Evolutionary conservation across 2,329 filamentous ascomycete genomes (phyloP), one percentile per base, ranked within the genome.

Genomic region (Teratosphaeria destructans): DNA sequence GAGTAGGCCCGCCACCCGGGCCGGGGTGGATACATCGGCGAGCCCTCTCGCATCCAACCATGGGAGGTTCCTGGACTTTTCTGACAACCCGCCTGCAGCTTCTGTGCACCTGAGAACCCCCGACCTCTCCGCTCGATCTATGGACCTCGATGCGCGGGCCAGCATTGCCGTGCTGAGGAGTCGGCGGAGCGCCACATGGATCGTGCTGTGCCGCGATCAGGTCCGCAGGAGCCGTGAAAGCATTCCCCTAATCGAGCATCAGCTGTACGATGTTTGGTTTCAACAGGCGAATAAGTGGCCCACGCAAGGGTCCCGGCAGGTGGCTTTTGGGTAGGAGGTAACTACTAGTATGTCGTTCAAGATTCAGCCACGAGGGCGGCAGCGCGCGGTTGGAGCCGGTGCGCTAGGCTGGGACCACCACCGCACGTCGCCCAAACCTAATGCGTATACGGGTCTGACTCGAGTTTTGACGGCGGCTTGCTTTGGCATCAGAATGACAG

Each of bases 401-500:
- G 23, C 23, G 23, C 23, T 23, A 23, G 23, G 23, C 23, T 23
- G 23, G 23, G 23, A 23, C 23, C 23, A 23, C 23, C 23, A 23
- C 23, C n/a, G 19, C 43, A 49, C 29, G 29, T 32, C 29, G 29
- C 29, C 29, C 29, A 14, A 43, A 43, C 16, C 16, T 32, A 14
- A 23, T 54, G 60, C 59, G 61, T 49, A 47, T 61, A 61, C 55
- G 59, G 23, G 49, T 57, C 26, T 56, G 59, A 64, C 59, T 63
- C 62, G 61, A 61, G 19, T 63, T 64, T 32, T 1, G 57, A 62
- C 62, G 58, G 59, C 62, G 58, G 59, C 61, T 47, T 32, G 23
- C 37, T 54, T 62, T 63, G 58, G 58, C 59, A 55, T 49, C 32
- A 39, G 37, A 14, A 39, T 37, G 32, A 56, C 43, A 49, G 23